Evolutionary conservation across 768 basidiomycete species (phyloP).

Genomic region (Coprinopsis strossmayeri): DNA sequence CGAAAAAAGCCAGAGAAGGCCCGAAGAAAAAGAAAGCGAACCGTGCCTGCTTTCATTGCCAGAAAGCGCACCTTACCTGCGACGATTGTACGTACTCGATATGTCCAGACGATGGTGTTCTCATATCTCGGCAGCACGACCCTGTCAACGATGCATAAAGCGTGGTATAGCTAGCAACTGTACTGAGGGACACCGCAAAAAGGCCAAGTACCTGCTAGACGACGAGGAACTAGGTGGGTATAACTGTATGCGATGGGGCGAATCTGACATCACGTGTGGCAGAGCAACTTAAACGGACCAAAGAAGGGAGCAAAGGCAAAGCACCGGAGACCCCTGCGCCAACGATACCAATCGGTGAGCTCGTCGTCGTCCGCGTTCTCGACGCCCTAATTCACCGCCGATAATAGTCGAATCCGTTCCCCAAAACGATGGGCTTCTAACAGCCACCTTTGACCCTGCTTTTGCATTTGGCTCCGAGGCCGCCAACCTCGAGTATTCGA

Average conservation of each 20-base stretch:
- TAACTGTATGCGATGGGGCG: conserved; percentile 15
- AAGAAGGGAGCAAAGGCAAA: conserved; percentile 34
- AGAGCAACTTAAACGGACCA: conserved; percentile 47
- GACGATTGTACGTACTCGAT: conserved; percentile 74
- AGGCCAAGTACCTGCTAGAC: conserved; percentile 95
- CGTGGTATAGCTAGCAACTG: conserved; percentile 86
- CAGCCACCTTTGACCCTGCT: conserved; percentile 48
- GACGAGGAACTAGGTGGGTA: conserved; percentile 82
- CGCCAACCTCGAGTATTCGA: conserved; percentile 92
- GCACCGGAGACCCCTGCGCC: conserved; percentile 17
- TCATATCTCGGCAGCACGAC: conserved; percentile 59
- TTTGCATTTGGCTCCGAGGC: conserved; percentile 81
- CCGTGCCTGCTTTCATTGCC: conserved; percentile 92
- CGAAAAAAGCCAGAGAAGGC: conserved; percentile 59
- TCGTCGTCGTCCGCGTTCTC: conserved; percentile 11
- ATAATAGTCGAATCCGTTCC: conserved; percentile 50
- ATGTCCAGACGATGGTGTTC: conserved; percentile 6
- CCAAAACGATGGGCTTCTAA: conserved; percentile 54
- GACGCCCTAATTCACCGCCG: no score
- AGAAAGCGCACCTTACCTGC: conserved; percentile 97
- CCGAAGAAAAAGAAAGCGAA: conserved; percentile 95
- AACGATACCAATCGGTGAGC: conserved; percentile 17
- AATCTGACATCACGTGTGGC: conserved; percentile 31
- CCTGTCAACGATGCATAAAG: conserved; percentile 93
- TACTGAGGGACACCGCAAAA: conserved; percentile 93